Base-by-base conservation (phyloP, 306 rosid genomes). In the Vigna trinervia region DNA sequence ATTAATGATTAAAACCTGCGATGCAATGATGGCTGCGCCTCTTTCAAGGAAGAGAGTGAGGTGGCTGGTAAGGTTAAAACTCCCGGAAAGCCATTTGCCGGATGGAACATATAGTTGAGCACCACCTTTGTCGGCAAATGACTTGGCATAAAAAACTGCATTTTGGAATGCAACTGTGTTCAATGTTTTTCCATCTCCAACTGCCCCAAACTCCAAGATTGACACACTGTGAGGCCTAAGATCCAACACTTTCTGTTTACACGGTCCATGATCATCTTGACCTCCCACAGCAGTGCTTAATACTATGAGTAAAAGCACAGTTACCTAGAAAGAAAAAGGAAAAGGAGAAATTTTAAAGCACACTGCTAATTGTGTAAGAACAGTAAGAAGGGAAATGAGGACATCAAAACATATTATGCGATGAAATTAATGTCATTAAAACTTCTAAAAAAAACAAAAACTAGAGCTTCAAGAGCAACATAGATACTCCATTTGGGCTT, bases 61-160 rank as follows among this genome's bases (percentile, higher is more conserved):
- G 78, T 91, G 91, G 81, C 96, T 91, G 38, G 87, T 89, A 36
- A 91, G 96, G 62, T 89, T 80, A 70, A 91, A 86, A 48, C 93
- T 89, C 78, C 86, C 89, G 1, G 92, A 89, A 28, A 91, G 90
- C 96, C 96, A 91, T 69, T 34, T 76, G 0, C 90, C 93, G 1
- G 93, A 72, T 2, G 93, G 96, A 73, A 91, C 91, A 74, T 76
- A 89, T 8, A 91, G 82, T 82, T 89, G 84, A 50, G 93, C 96
- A 14, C 96, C 96, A 10, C 96, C 96, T 80, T 89, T 91, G 43
- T 91, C 92, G 17, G 89, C 85, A 79, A 91, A 89, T 15, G 96
- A 91, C 82, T 89, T 89, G 46, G 78, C 87, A 54, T 91, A 74
- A 81, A 90, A 90, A 65, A 90, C 75, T 65, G 92, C 92, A 82